Evolutionary conservation across 495 filamentous ascomycete species (phyloP), one percentile per base, ranked within the genome.

Genomic region (Cercophora sp.): DNA sequence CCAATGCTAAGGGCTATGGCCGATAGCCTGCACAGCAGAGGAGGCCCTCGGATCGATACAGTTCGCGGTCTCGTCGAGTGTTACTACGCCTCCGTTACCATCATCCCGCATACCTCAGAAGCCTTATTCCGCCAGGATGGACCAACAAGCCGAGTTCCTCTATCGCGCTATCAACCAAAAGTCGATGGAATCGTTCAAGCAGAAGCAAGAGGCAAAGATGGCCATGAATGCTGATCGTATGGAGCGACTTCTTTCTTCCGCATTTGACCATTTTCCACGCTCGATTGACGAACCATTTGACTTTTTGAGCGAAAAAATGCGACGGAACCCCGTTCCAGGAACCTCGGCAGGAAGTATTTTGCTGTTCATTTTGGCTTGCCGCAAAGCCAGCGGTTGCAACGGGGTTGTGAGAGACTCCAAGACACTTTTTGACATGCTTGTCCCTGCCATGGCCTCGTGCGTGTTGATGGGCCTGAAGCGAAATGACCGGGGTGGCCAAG

Each of bases 231-330:
- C 70, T 0, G 77, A 82, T 23, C 73, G 79, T 54, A 64, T 84
- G 1, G 69, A 79, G 16, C 57, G 63, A 4, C 78, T 76, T 47
- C 59, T 83, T 5, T 70, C 78, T 50, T 63, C 61, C 15, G 81
- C 75, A 0, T 83, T 79, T 48, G 72, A 80, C 26, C 81, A 85
- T 54, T 85, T 85, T 49, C 69, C 80, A 0, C 61, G 60, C 1
- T 58, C 71, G 35, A 67, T 79, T 3, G 68, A 81, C 42, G 63
- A 54, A 4, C 78, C 81, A 0, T 84, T 84, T 50, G 73, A 84
- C 56, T 81, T 84, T 20, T 23, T 43, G 10, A 20, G 16, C 24
- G 39, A 43, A 20, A 20, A 15, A 9, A 9, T 15, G 39, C 39
- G 39, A 43, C 8, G 4, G 5, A 43, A 22, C 39, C 39, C 39